Base-by-base conservation (phyloP, 2,329 filamentous ascomycete species). In the Fusarium sp. region DNA sequence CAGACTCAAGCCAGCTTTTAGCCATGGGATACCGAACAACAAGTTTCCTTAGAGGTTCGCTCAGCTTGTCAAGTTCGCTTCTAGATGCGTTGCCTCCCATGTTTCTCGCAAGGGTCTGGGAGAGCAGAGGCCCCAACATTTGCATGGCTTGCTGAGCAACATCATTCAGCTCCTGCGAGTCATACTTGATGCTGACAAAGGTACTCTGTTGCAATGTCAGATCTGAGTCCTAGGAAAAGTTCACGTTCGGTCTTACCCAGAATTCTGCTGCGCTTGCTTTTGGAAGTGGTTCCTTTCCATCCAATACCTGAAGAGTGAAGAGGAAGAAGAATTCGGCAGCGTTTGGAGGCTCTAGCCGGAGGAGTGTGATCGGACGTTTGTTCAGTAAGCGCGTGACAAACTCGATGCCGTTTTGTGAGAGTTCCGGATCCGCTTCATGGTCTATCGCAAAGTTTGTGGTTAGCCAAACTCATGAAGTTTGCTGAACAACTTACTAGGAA, bases 191-290 rank as follows among this genome's bases (percentile, higher is more conserved):
- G 22, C 80, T 76, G 26, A 88, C 81, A 73, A 89, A 89, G 2
- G 81, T 82, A 6, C 84, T 81, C 88, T 90, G 49, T 14, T 26
- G 21, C 57, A 14, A 68, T 56, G 52, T 62, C 31, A 62, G 52
- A 14, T 28, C 2, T 3, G 17, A 13, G 19, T 33, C 10, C 31
- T 4, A 9, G 2, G 7, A 15, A 21, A 19, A 9, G 19, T 17
- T 7, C 15, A 9, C 40, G 4, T 3, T 31, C 3, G 4, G n/a
- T 39, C 84, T 70, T 79, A 91, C 89, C 92, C 93, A 96, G 65
- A 97, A 92, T 28, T 91, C 88, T 10, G 90, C 88, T 2, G 93
- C 88, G 4, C 91, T 88, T 31, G 87, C 87, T 79, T 96, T 97
- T 0, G 92, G 91, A 11, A 97, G 81, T 1, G 91, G 89, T 62